Conservation (phyloP, 2,329 filamentous ascomycete species). For the Ascochyta lentis region DNA sequence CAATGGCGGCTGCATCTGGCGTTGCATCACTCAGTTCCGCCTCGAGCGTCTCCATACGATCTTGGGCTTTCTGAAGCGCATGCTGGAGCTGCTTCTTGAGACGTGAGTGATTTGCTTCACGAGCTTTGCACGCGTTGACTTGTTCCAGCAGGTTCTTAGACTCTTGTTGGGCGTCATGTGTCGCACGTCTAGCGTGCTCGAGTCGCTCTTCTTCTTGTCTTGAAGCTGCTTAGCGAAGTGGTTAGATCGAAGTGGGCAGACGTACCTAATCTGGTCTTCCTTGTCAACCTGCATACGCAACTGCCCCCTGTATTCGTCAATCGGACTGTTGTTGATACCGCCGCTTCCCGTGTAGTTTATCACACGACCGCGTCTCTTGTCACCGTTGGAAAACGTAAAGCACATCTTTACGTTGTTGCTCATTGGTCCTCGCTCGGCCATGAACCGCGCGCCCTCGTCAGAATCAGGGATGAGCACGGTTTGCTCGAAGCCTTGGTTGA, state of each 20-base stretch:
- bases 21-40: slow-evolving; percentile 65
- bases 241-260: background rate
- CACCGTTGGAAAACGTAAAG: slow-evolving; percentile 69
- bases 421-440: slow-evolving; percentile 63
- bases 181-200: slow-evolving; percentile 57
- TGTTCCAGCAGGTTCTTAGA: slow-evolving; percentile 48
- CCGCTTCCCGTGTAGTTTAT: slow-evolving; percentile 48
- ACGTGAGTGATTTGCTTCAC: slow-evolving; percentile 58
- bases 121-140: slow-evolving; percentile 58
- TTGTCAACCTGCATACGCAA: slow-evolving; percentile 83
- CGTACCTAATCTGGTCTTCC: slow-evolving; percentile 67
- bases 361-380: slow-evolving; percentile 67
- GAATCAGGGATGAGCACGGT: slow-evolving; percentile 76
- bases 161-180: slow-evolving; percentile 32
- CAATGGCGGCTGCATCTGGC: slow-evolving; percentile 65
- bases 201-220: slow-evolving; percentile 56
- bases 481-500: slow-evolving; percentile 83
- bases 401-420: slow-evolving; percentile 75
- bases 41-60: slow-evolving; percentile 70
- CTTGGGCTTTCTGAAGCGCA: slow-evolving; percentile 65
- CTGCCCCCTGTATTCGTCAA: slow-evolving; percentile 59
- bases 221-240: slow-evolving; percentile 10
- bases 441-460: slow-evolving; percentile 69
- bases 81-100: slow-evolving; percentile 59
- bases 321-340: slow-evolving; percentile 59